Conservation (phyloP, 441 rosid genomes). For the Croton laevigatus region DNA sequence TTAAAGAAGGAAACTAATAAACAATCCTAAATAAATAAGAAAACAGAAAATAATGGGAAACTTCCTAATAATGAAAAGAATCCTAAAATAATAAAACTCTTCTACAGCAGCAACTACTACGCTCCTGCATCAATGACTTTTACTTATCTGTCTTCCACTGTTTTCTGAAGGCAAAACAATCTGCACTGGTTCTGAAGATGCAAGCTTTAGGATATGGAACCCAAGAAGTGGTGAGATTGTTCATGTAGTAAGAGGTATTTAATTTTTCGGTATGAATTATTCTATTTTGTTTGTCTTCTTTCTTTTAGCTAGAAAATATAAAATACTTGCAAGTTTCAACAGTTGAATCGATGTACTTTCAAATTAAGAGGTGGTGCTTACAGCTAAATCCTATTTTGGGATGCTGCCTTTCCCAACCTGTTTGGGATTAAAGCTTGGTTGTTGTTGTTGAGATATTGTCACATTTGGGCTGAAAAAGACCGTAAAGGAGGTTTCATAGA, state of each 20-base stretch:
- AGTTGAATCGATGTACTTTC: not conserved
- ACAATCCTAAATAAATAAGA: no score
- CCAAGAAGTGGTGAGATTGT: slow-evolving; percentile 71
- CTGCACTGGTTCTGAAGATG: slow-evolving; percentile 91
- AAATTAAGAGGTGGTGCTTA: not conserved
- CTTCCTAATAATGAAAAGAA: no score
- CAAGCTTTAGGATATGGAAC: slow-evolving; percentile 84
- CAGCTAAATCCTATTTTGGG: not conserved
- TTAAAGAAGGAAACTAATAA: no score
- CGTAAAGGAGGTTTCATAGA: not conserved
- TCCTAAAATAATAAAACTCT: no score
- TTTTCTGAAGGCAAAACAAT: slow-evolving; percentile 65
- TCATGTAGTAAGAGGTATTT: slow-evolving; percentile 70
- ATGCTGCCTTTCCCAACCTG: not conserved
- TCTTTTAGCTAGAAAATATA: not conserved
- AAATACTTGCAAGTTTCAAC: not conserved
- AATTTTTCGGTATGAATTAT: not conserved
- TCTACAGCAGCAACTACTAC: no score
- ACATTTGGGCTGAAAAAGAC: no score
- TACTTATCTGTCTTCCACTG: slow-evolving; percentile 9
- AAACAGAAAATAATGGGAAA: no score
- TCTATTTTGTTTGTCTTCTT: not conserved
- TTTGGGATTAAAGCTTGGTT: no score
- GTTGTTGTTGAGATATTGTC: no score
- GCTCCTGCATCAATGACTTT: no score